Evolutionary conservation across 23 red algal species (phyloP).

Genomic region (Gracilaria caudata): DNA sequence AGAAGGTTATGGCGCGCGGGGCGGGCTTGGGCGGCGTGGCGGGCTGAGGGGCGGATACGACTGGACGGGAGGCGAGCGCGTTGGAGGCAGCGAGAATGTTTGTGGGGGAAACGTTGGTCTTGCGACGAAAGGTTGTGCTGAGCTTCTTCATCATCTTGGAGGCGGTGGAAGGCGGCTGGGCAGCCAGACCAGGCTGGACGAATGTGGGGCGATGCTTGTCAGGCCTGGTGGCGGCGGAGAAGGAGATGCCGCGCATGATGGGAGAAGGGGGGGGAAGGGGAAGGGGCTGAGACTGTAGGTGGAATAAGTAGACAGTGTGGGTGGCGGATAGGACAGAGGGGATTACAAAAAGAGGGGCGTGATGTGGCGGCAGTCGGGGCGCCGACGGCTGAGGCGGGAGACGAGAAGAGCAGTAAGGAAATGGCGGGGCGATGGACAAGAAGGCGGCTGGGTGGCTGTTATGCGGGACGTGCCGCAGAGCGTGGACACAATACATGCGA

Average conservation of each 20-base stretch:
- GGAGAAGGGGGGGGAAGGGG: background rate
- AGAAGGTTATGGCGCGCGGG: slow-evolving; percentile 29
- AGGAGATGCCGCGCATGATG: slow-evolving; percentile 48
- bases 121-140: slow-evolving; percentile 49
- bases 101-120: slow-evolving; percentile 30
- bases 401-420: background rate
- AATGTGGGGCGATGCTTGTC: slow-evolving; percentile 13
- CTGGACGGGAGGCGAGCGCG: slow-evolving; percentile 14
- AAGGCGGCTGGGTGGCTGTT: slow-evolving; percentile 13
- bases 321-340: background rate
- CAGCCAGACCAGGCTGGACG: background rate
- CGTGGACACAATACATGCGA: background rate
- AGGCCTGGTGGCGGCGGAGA: slow-evolving; percentile 26
- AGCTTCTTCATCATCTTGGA: slow-evolving; percentile 60
- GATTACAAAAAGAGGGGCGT: background rate
- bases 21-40: slow-evolving; percentile 20
- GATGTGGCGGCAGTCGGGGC: background rate
- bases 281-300: background rate
- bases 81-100: slow-evolving; percentile 33
- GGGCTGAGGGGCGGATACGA: slow-evolving; percentile 20
- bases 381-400: background rate
- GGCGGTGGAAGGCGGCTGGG: slow-evolving; percentile 21
- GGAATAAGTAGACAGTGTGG: background rate
- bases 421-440: background rate
- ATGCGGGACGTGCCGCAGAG: background rate